Conservation (phyloP, 1,284 basidiomycete species). For the Melampsora abietis-canadensis region DNA sequence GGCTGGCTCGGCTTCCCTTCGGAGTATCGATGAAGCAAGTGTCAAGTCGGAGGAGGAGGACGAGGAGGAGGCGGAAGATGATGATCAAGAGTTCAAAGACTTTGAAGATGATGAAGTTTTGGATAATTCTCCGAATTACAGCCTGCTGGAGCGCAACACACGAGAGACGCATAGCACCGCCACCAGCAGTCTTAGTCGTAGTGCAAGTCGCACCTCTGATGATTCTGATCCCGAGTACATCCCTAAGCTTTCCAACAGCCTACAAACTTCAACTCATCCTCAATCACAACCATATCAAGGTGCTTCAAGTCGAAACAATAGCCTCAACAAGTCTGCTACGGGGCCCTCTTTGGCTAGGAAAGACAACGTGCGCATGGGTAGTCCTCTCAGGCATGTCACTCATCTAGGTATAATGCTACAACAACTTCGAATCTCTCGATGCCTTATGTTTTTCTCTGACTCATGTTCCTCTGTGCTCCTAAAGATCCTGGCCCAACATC, state of each 20-base stretch:
- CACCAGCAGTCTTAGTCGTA: neutral
- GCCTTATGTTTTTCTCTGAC: neutral
- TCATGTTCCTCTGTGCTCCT: neutral
- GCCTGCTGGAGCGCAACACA: neutral
- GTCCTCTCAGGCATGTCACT: slow-evolving; percentile 42
- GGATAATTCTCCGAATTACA: neutral
- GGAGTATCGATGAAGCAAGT: neutral
- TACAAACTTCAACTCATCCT: slow-evolving; percentile 3
- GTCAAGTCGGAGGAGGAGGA: slow-evolving; percentile 2
- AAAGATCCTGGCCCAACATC: neutral
- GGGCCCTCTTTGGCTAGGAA: slow-evolving; percentile 24
- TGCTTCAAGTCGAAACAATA: slow-evolving; percentile 22
- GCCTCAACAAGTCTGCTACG: slow-evolving; percentile 22
- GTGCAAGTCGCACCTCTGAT: slow-evolving; percentile 3
- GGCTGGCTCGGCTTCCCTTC: neutral
- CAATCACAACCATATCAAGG: neutral
- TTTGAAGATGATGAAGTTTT: neutral
- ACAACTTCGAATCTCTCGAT: neutral
- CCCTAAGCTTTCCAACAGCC: neutral
- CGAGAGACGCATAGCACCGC: neutral
- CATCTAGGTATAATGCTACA: slow-evolving; percentile 22
- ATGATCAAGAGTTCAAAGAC: slow-evolving; percentile 2
- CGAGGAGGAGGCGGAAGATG: neutral
- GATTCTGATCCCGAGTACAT: neutral
- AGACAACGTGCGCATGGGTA: slow-evolving; percentile 38